Base-by-base conservation (phyloP, 2,329 filamentous ascomycete species). In the Diaporthe australafricana region DNA sequence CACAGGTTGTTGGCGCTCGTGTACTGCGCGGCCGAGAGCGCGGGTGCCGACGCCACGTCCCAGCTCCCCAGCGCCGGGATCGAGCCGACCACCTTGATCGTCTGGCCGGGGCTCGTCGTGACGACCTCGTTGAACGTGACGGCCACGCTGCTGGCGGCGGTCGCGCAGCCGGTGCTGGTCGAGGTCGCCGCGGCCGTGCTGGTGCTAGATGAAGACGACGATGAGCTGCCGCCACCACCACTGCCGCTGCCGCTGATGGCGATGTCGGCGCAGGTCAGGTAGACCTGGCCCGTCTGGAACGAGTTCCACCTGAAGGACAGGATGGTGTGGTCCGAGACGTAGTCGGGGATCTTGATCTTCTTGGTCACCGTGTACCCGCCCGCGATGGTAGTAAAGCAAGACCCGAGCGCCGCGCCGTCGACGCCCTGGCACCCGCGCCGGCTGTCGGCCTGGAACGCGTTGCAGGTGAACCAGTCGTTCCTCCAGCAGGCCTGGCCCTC, bases 391-490 rank as follows among this genome's bases (percentile, higher is more conserved):
- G 87, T 88, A 65, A 79, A 83, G 77, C 86, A 88, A 0, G 84
- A 86, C n/a, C 81, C 79, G 1, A 84, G 77, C 0, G 79, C 73
- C 0, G 85, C 80, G 45, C 79, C 79, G 73, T 87, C 86, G 35
- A 88, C 87, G 1, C 85, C 85, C 74, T 86, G 77, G 75, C 84
- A 86, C 4, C 74, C 81, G 27, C 82, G 80, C 17, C 83, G 80
- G 72, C 75, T 77, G 72, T 77, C 76, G 9, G 75, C 76, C n/a
- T 81, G 75, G 73, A 85, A 87, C 1, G 79, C 80, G 62, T 86
- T 83, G 80, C 87, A 89, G 0, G 86, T 88, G 74, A 88, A 88
- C 87, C 87, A 88, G 77, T 88, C 84, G 68, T 88, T 87, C 3
- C 84, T 80, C 70, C 80, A 84, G 76, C 87, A 88, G 0, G 83